Base-by-base conservation (phyloP, 371 early-diverging fungal genomes). In the Mucor racemosus region DNA sequence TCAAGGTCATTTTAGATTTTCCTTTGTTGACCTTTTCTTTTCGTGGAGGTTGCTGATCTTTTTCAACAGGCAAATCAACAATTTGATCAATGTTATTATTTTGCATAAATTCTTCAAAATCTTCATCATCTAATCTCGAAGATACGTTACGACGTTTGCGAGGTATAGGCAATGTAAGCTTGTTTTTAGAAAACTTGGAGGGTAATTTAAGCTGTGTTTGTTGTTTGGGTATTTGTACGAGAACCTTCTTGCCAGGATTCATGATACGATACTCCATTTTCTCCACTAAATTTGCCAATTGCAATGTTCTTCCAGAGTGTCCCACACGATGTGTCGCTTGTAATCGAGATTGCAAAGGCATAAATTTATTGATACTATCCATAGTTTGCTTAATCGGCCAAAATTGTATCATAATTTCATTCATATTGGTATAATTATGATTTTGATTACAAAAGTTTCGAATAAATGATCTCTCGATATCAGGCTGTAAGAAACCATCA, bases 221-320 rank as follows among this genome's bases (percentile, higher is more conserved):
- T 17, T 50, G 33, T 10, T 57, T 57, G 6, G 55, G 35, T 19
- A 56, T 33, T 2, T 26, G 21, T 13, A 35, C 41, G 0, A 9
- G 2, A 5, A 58, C 15, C 5, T 65, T 38, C 31, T 69, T 55
- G 31, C 58, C 58, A 0, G 70, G 73, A 15, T 76, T 35, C 13
- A 80, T 31, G 14, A 77, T 76, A 9, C 72, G 78, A n/a, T 73
- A 64, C 48, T 83, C 80, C 62, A 80, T 77, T 14, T 68, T 71
- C 14, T 64, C 35, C 0, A 79, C 62, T 0, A 74, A 19, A 0
- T 60, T 1, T 1, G 69, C 60, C 58, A 80, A 71, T 1, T 72
- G 72, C 4, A 21, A 6, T 0, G 79, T 72, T n/a, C 77, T 68
- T 15, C n/a, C 35, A 0, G 75, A 72, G 67, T 80, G 79, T 0